Evolutionary conservation across 176 grass and related monocot species (phyloP).

Genomic region (Bromus sterilis): DNA sequence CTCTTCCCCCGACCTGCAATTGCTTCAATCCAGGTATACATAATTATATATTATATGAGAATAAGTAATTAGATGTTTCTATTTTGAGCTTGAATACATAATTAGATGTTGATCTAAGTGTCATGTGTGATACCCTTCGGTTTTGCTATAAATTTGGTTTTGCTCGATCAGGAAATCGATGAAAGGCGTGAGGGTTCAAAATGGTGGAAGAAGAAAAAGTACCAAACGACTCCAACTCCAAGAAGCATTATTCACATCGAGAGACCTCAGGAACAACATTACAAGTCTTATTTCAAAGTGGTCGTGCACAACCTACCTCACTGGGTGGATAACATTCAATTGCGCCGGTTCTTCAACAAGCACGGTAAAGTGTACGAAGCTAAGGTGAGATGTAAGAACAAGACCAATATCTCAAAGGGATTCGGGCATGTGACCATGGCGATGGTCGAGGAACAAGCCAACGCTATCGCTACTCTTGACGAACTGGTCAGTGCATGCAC

Average conservation of each 20-base stretch:
- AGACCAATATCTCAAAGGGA: not conserved
- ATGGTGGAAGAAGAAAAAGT: not conserved
- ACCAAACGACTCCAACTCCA: not conserved
- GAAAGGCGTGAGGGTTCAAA: not conserved
- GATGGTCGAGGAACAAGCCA: not conserved
- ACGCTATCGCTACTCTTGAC: not conserved
- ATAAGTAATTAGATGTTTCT: no score
- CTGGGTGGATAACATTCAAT: not conserved
- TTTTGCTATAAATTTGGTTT: not conserved
- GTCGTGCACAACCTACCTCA: not conserved
- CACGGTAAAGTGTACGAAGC: not conserved
- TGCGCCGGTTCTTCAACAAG: not conserved
- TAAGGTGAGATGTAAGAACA: not conserved
- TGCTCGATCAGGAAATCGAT: not conserved
- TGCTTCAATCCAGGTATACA: not conserved
- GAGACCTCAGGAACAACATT: not conserved
- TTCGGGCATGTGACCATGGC: not conserved
- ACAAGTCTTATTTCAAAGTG: not conserved
- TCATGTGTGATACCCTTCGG: no score
- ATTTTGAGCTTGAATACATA: no score
- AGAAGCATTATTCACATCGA: not conserved
- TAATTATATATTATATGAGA: no score
- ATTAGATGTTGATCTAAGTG: no score
- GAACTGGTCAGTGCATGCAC: not conserved
- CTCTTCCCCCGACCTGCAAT: not conserved